Base-by-base conservation (phyloP, 495 filamentous ascomycete species). In the Cladorrhinum samala region DNA sequence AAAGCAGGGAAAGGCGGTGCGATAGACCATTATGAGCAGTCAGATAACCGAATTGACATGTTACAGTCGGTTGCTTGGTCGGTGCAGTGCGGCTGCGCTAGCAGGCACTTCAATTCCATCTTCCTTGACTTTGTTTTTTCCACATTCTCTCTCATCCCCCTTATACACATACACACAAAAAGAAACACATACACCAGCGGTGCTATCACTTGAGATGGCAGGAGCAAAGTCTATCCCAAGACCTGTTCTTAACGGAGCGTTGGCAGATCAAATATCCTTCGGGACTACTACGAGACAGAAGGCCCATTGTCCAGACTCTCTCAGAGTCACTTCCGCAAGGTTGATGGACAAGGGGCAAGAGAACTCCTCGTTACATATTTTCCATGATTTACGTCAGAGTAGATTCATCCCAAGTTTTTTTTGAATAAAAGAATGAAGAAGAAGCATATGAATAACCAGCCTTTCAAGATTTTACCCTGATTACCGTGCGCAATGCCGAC, bases 321-420 rank as follows among this genome's bases (percentile, higher is more conserved):
- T 46, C 23, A 53, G 55, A 57, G 70, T 63, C 66, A 57, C 66
- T 57, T 67, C 72, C 68, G 67, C 67, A 65, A 66, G 71, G 72
- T 68, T 69, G 52, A 68, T 86, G 84, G 78, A 70, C 78, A 73
- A 71, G 69, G 74, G 80, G 85, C 83, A 85, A 84, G 82, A 87
- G 83, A 87, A 86, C 77, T 63, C 74, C 76, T 83, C 77, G 80
- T 67, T 52, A 68, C 63, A 68, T 59, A 2, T 24, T 48, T 30
- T 27, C 3, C n/a, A 45, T 40, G 6, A 50, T 19, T n/a, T n/a
- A 14, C 1, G 20, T 16, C 27, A 13, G 2, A 40, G 2, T 40
- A 40, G 38, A 40, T 40, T 13, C 11, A 17, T 13, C 38, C 38
- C 38, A 13, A 40, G 11, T 40, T 40, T 40, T 40, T 13, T 14